Evolutionary conservation across 768 basidiomycete species (phyloP).

Genomic region (Phaeolepiota aurea): DNA sequence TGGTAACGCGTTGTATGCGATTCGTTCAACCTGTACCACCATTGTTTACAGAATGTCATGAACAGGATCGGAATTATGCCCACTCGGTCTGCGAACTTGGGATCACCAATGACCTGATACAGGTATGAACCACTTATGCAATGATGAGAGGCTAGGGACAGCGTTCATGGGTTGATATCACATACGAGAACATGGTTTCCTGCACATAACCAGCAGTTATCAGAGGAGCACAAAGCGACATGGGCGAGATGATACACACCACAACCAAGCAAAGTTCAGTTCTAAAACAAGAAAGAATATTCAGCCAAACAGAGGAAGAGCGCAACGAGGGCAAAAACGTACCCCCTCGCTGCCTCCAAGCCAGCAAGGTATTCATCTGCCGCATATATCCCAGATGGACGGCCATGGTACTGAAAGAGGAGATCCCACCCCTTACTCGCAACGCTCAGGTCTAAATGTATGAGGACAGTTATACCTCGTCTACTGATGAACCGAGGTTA

Average conservation of each 20-base stretch:
- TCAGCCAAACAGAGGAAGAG: background rate
- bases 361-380: conserved; percentile 53
- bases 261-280: conserved; percentile 49
- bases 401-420: conserved; percentile 50
- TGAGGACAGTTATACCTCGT: background rate
- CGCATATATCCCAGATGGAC: conserved; percentile 46
- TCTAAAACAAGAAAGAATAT: conserved; percentile 15
- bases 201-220: conserved; percentile 8
- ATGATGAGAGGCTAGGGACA: background rate
- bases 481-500: background rate
- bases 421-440: conserved; percentile 48
- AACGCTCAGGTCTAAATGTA: conserved; percentile 31
- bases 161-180: conserved; percentile 2
- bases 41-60: background rate
- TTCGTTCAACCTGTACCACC: conserved; percentile 28
- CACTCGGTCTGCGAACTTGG: conserved; percentile 41
- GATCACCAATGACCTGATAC: conserved; percentile 48
- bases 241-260: conserved; percentile 18
- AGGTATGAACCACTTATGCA: conserved; percentile 38
- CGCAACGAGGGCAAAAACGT: conserved; percentile 3
- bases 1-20: conserved; percentile 44
- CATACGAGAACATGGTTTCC: conserved; percentile 57
- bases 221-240: background rate
- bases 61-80: conserved; percentile 8
- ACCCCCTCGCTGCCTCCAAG: conserved; percentile 47